These are phyloP conservation scores for Ophiostoma australiae DNA, from an alignment of 2,329 filamentous ascomycete species.

Conservation along the genomic window DNA sequence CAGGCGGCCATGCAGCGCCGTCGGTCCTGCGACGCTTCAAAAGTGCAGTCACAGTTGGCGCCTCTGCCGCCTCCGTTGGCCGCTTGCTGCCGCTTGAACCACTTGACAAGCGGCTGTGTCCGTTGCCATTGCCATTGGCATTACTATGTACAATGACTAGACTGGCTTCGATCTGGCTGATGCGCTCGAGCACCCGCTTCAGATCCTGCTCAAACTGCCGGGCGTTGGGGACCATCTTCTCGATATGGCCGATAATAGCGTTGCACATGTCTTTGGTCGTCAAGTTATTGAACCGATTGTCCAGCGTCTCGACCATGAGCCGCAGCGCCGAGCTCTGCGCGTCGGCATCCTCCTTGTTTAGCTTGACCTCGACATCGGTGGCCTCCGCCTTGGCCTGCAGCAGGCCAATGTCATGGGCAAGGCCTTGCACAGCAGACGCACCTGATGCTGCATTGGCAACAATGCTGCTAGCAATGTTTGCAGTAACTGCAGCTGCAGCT, in stretches of 20 bases:
- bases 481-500: not conserved
- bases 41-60: not conserved
- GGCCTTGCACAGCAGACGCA: not conserved
- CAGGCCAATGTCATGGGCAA: not conserved
- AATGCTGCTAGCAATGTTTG: not conserved
- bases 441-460: not conserved
- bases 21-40: not conserved
- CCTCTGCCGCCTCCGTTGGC: not conserved
- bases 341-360: conserved; percentile 14
- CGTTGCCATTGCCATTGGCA: not conserved
- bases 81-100: not conserved
- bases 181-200: not conserved
- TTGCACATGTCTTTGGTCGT: conserved; percentile 41
- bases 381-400: not conserved
- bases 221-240: conserved; percentile 31
- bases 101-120: not conserved
- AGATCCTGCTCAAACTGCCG: conserved; percentile 27
- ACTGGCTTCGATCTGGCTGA: not conserved
- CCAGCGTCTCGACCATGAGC: conserved; percentile 39
- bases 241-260: conserved; percentile 39
- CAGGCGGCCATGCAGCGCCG: not conserved
- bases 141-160: not conserved
- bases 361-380: conserved; percentile 10
- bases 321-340: conserved; percentile 35
- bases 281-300: conserved; percentile 48